phyloP scores from a whole-genome alignment of 2,329 filamentous ascomycete genomes.

The Aspergillus persii region DNA sequence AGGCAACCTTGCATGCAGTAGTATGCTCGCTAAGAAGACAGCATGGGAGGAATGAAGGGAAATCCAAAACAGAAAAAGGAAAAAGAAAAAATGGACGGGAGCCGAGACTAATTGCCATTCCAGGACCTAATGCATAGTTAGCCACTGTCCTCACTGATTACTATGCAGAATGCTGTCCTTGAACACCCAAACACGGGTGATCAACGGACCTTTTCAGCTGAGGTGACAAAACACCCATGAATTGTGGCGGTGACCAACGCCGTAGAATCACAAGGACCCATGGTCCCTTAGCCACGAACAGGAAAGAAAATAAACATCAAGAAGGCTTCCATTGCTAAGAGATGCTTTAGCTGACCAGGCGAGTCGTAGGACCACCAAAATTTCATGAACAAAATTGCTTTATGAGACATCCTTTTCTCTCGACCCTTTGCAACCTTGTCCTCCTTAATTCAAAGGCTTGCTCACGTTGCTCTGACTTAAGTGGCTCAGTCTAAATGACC shows the following conservation, averaged over 20 bases:
- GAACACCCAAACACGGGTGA: neutral
- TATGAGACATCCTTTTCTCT: neutral
- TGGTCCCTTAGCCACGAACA: neutral
- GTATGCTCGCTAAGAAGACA: constrained; percentile 2
- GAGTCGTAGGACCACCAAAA: neutral
- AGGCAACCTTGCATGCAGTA: constrained; percentile 22
- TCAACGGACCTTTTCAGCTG: neutral
- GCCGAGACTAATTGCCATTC: neutral
- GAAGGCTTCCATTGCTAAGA: neutral
- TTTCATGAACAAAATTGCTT: neutral
- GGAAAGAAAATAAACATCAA: neutral
- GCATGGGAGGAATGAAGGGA: neutral
- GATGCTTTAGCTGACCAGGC: neutral
- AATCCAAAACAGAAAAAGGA: neutral
- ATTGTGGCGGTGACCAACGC: neutral
- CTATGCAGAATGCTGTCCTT: neutral
- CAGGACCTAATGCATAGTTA: neutral
- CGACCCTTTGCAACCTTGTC: neutral
- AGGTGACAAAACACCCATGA: neutral
- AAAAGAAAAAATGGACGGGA: neutral
- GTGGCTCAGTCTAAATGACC: neutral
- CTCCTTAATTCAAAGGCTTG: neutral
- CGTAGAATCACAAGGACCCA: neutral
- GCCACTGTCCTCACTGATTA: neutral
- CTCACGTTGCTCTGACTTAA: neutral